A percentile compares a stretch with the other conserved stretches of the same genome.
These are phyloP conservation scores for Aspergillus aculeatinus DNA, from an alignment of 2,329 filamentous ascomycete species.

Conservation along the genomic window DNA sequence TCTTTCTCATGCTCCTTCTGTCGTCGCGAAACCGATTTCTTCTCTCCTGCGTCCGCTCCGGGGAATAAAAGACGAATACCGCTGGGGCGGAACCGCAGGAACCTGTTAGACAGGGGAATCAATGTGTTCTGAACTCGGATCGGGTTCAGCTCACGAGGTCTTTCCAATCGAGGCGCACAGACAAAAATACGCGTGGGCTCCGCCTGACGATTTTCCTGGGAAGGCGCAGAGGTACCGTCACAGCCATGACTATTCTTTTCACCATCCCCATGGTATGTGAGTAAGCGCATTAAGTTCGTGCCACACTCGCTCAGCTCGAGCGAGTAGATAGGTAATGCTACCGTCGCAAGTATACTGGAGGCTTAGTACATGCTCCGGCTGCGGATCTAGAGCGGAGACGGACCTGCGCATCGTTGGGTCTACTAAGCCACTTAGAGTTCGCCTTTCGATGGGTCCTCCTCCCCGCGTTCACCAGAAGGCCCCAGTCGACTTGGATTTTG, in stretches of 20 bases:
- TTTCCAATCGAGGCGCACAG: constrained; percentile 22
- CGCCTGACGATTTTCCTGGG: constrained; percentile 19
- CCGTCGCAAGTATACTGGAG: constrained; percentile 19
- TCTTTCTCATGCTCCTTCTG: constrained; percentile 15
- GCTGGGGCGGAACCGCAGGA: constrained; percentile 26
- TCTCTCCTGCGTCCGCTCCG: constrained; percentile 15
- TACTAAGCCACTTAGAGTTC: constrained; percentile 18
- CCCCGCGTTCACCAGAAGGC: constrained; percentile 16
- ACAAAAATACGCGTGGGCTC: constrained; percentile 23
- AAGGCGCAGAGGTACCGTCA: constrained; percentile 14
- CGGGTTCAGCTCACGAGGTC: constrained; percentile 25
- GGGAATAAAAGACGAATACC: constrained; percentile 21
- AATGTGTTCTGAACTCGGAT: constrained; percentile 13
- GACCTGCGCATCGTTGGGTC: constrained; percentile 17
- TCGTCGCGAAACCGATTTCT: constrained; percentile 6
- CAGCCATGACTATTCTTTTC: constrained; percentile 12
- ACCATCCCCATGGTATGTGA: constrained; percentile 10
- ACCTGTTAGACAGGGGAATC: constrained; percentile 21
- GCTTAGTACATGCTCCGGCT: constrained; percentile 16
- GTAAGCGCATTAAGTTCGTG: constrained; percentile 15
- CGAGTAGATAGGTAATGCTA: constrained; percentile 9
- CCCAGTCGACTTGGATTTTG: constrained; percentile 21
- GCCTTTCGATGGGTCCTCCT: constrained; percentile 17
- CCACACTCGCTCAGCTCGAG: constrained; percentile 11
- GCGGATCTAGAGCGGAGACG: constrained; percentile 19